phyloP scores from a whole-genome alignment of 1,284 basidiomycete genomes.

The Marasmius tenuissimus region DNA sequence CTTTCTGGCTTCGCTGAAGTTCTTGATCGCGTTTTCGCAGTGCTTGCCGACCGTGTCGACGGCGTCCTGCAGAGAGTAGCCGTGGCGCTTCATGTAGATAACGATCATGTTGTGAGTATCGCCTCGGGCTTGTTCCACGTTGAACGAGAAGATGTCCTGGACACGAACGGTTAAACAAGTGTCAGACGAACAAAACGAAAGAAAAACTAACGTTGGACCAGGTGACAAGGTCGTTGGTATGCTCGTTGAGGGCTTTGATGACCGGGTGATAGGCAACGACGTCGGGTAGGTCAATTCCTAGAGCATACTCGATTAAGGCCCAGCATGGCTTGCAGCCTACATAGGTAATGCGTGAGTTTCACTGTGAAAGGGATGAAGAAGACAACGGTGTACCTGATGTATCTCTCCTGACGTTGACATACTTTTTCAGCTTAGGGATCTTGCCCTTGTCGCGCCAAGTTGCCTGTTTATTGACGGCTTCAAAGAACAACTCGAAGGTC shows the following conservation, averaged over 20 bases:
- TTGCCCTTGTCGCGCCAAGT: slow-evolving; percentile 46
- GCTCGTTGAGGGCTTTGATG: slow-evolving; percentile 50
- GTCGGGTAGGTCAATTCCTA: slow-evolving; percentile 56
- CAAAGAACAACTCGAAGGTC: slow-evolving; percentile 52
- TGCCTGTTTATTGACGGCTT: slow-evolving; percentile 52
- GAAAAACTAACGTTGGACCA: slow-evolving; percentile 54
- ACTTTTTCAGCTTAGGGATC: slow-evolving; percentile 56
- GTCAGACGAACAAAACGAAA: not conserved
- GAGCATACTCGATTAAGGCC: slow-evolving; percentile 57
- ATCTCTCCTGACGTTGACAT: slow-evolving; percentile 56
- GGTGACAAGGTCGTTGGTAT: slow-evolving; percentile 57
- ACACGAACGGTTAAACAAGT: not conserved
- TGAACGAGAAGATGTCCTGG: slow-evolving; percentile 64
- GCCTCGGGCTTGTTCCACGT: slow-evolving; percentile 56
- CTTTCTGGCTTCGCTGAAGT: slow-evolving; percentile 42
- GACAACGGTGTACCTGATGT: slow-evolving; percentile 40
- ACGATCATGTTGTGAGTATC: slow-evolving; percentile 62
- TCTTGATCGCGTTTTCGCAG: slow-evolving; percentile 46
- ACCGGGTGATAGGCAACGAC: slow-evolving; percentile 51
- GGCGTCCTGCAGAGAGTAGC: slow-evolving; percentile 47
- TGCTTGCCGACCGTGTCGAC: slow-evolving; percentile 53
- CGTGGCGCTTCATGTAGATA: slow-evolving; percentile 54
- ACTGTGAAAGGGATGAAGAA: slow-evolving; percentile 6
- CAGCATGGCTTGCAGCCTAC: slow-evolving; percentile 60
- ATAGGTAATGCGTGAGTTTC: not conserved